These are phyloP conservation scores for Fusarium chaquense DNA, from an alignment of 2,329 filamentous ascomycete species.

Conservation along the genomic window DNA sequence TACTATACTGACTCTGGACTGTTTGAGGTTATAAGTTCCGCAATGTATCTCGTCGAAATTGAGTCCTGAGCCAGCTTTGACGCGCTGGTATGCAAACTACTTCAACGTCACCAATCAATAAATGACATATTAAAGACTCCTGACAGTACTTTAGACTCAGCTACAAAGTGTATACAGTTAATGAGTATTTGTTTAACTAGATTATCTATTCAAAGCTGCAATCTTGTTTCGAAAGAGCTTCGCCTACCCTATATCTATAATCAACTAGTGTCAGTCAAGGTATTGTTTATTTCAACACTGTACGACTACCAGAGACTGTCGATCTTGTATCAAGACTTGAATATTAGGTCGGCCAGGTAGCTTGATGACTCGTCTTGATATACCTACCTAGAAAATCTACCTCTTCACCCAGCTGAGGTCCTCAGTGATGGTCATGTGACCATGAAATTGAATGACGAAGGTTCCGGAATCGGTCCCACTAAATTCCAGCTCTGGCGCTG, in stretches of 20 bases:
- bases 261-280: background rate
- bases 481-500: constrained; percentile 39
- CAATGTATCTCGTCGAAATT: no score
- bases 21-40: no score
- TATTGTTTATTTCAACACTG: background rate
- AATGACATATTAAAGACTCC: no score
- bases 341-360: background rate
- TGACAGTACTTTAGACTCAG: no score
- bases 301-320: no score
- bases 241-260: background rate
- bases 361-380: background rate
- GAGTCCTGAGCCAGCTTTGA: no score
- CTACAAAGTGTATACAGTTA: no score
- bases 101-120: no score
- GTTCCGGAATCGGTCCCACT: constrained; percentile 39
- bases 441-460: constrained; percentile 2
- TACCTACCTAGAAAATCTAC: background rate
- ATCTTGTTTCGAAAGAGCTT: background rate
- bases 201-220: no score
- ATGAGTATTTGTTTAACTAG: no score
- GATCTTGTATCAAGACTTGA: background rate
- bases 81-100: no score
- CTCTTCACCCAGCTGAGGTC: background rate
- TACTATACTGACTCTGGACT: no score
- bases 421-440: constrained; percentile 26